phyloP scores from a whole-genome alignment of 192 early-diverging fungal species.

The Dissophora globulifera region DNA sequence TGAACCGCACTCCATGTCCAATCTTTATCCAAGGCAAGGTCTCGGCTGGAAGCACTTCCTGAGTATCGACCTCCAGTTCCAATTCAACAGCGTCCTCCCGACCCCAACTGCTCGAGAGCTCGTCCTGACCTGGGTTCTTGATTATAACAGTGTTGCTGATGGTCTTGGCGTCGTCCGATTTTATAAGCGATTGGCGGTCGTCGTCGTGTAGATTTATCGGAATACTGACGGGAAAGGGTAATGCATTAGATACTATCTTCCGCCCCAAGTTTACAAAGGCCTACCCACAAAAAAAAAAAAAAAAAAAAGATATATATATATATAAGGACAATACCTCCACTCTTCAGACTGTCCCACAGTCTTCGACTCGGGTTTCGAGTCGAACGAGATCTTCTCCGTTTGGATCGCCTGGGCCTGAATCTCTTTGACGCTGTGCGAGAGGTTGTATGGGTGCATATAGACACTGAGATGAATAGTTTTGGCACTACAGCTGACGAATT shows the following conservation, averaged over 20 bases:
- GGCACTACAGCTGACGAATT: conserved; percentile 12
- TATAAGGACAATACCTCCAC: too few relatives aligned
- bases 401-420: conserved; percentile 14
- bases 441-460: conserved; percentile 13
- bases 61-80: conserved; percentile 13
- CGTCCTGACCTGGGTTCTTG: conserved; percentile 31
- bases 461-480: conserved; percentile 2
- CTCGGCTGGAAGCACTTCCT: conserved; percentile 15
- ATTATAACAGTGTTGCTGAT: conserved; percentile 27
- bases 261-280: too few relatives aligned
- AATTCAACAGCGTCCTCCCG: conserved; percentile 33
- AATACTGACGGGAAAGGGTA: too few relatives aligned
- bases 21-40: conserved; percentile 18
- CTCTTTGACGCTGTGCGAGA: conserved; percentile 11
- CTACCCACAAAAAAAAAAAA: too few relatives aligned
- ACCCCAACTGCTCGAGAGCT: conserved; percentile 28
- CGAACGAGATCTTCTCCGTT: conserved; percentile 10
- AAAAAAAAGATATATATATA: too few relatives aligned
- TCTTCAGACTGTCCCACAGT: too few relatives aligned
- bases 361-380: too few relatives aligned
- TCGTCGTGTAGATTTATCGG: not conserved
- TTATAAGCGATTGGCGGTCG: not conserved
- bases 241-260: too few relatives aligned
- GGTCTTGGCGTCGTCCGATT: not conserved
- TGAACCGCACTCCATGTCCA: conserved; percentile 29